phyloP scores from a whole-genome alignment of 176 grass and related monocot species.

The Thinopyrum elongatum region DNA sequence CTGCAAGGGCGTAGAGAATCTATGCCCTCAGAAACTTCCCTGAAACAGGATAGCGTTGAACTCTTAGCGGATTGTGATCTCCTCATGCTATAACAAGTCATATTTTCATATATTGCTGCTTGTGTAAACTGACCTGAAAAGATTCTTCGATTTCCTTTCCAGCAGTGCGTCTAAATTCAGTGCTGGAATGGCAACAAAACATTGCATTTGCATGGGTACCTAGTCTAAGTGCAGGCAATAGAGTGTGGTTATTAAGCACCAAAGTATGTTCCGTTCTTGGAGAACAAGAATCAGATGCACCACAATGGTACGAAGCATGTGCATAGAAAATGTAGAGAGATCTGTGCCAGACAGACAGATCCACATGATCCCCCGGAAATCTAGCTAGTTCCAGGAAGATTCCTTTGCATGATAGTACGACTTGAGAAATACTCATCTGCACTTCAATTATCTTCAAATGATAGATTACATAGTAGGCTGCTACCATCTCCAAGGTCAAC shows the following conservation, averaged over 20 bases:
- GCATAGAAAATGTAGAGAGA: background rate
- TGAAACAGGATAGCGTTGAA: background rate
- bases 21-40: background rate
- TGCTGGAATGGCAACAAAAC: background rate
- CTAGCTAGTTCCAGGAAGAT: constrained; percentile 33
- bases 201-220: background rate
- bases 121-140: background rate
- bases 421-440: background rate
- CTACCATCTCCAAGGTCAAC: background rate
- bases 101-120: background rate
- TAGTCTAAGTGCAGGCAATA: background rate
- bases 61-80: background rate
- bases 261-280: background rate
- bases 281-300: background rate
- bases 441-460: no score
- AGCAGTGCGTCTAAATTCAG: background rate
- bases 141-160: background rate
- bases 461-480: background rate
- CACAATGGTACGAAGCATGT: background rate
- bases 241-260: background rate
- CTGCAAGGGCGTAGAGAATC: no score
- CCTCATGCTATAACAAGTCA: background rate
- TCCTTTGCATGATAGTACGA: constrained; percentile 16
- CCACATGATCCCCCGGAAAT: constrained; percentile 28
- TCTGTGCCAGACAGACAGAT: background rate